Evolutionary conservation across 257 asterid genomes (phyloP), one percentile per base, ranked within the genome.

Genomic region (Solanum pimpinellifolium): DNA sequence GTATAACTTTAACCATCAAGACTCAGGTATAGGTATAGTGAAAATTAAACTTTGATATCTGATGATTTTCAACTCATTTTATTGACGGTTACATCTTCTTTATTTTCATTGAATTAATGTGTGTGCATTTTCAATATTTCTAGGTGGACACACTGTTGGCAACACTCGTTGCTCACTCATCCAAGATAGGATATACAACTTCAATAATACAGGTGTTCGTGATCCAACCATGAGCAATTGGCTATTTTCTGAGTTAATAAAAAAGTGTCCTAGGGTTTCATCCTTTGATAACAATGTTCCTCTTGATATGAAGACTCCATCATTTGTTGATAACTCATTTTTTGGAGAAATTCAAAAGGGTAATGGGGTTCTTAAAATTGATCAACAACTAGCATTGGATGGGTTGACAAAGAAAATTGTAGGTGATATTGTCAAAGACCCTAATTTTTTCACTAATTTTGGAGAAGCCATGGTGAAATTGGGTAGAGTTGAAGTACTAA

Each of bases 71-170:
- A 0, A 18, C 1, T 0, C 15, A 60, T 60, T 21, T 60, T 18
- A 52, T 52, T 9, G 6, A 9, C 2, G 0, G 3, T 18, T 35
- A 18, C 25, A 35, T 35, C 25, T 73, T 35, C 27, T 35, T 35
- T 73, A 35, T 73, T 37, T 73, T 20, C 81, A 73, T 35, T 4
- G 9, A 37, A 62, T 37, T 62, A 13, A 62, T 37, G 6, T n/a
- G 49, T 0, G 1, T 84, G 25, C 3, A 7, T 12, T 87, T 23
- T 20, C 65, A 42, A 21, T 56, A 56, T 56, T 86, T 70, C 73
- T 88, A 93, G 97, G 98, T 29, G 98, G 93, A 0, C 98, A 94
- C 89, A 94, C 96, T 0, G 94, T 95, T 3, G 98, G 98, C 27
- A 7, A 88, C 1, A 46, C 98, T 10, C 96, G 91, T 37, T 95